These are phyloP conservation scores for Hypoxylon sp. DNA, from an alignment of 2,329 filamentous ascomycete genomes.

Conservation along the genomic window DNA sequence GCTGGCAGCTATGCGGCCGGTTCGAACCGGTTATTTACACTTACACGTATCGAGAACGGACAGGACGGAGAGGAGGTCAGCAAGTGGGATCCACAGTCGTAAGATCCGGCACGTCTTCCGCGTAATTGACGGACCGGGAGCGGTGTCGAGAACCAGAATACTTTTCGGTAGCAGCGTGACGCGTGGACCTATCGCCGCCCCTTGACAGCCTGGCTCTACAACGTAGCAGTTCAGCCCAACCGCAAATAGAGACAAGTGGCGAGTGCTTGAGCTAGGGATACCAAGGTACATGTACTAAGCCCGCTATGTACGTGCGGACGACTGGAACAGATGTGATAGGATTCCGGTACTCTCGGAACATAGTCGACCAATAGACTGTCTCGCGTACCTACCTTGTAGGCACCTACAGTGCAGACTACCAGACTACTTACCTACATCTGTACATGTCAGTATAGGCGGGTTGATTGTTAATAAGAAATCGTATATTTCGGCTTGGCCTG, in stretches of 20 bases:
- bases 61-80: background rate
- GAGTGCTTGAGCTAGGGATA: background rate
- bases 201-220: too few relatives aligned
- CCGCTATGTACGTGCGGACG: too few relatives aligned
- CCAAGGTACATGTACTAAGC: too few relatives aligned
- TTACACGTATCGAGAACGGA: conserved; percentile 27
- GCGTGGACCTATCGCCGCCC: too few relatives aligned
- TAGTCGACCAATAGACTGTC: background rate
- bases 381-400: background rate
- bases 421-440: too few relatives aligned
- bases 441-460: too few relatives aligned
- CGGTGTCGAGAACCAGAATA: conserved; percentile 8
- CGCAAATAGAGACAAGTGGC: too few relatives aligned
- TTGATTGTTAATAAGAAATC: background rate
- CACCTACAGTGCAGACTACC: too few relatives aligned
- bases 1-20: conserved; percentile 3
- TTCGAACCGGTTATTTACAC: conserved; percentile 3
- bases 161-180: background rate
- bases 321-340: too few relatives aligned
- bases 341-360: background rate
- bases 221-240: too few relatives aligned
- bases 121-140: background rate
- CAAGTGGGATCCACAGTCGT: conserved; percentile 1
- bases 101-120: conserved; percentile 7
- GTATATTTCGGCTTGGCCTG: background rate